Percentiles rank a stretch among this genome's conserved stretches.
Conservation (phyloP, 306 rosid genomes). For the Quercus gilva region DNA sequence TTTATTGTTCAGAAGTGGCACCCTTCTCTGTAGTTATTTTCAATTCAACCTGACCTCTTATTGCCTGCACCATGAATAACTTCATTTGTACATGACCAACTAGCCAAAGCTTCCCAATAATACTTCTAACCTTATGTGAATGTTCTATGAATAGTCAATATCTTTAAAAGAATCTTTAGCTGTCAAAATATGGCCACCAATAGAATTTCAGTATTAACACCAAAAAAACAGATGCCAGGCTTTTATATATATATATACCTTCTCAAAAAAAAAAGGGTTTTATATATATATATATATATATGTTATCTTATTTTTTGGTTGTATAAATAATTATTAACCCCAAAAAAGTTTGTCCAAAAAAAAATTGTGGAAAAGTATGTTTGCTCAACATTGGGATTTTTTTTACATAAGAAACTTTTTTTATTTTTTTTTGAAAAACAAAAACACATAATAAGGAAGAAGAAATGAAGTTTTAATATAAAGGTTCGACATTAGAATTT, state of each 20-base stretch:
- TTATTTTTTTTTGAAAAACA: too few species aligned
- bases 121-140: slow-evolving; percentile 20
- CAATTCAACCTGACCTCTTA: not conserved
- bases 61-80: not conserved
- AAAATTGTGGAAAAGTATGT: not conserved
- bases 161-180: slow-evolving; percentile 60
- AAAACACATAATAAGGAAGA: too few species aligned
- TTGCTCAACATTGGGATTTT: not conserved
- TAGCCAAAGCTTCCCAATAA: slow-evolving; percentile 24
- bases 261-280: too few species aligned
- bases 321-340: not conserved
- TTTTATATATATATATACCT: not conserved
- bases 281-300: too few species aligned
- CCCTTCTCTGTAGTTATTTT: not conserved
- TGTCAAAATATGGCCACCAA: slow-evolving; percentile 60
- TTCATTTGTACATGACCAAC: slow-evolving; percentile 20
- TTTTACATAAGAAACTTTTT: too few species aligned
- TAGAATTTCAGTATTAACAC: slow-evolving; percentile 54
- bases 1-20: slow-evolving; percentile 4
- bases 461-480: too few species aligned
- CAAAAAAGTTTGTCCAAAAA: not conserved
- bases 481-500: not conserved
- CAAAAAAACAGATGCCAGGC: slow-evolving; percentile 41
- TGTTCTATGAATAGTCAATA: slow-evolving; percentile 51
- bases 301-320: not conserved